These are phyloP conservation scores for Daphne laureola DNA, from an alignment of 441 rosid genomes.

Conservation along the genomic window DNA sequence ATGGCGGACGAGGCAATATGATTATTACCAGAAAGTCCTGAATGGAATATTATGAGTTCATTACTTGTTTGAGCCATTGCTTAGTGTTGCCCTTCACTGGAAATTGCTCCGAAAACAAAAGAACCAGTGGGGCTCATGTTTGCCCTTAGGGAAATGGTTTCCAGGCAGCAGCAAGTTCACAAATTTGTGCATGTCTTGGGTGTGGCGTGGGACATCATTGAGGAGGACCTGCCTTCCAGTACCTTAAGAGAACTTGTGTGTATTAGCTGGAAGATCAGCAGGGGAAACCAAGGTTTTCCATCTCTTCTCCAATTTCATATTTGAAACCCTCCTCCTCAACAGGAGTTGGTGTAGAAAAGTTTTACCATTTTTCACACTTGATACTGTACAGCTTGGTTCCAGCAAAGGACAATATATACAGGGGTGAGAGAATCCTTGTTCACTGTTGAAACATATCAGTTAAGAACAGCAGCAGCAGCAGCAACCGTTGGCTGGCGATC, in stretches of 20 bases:
- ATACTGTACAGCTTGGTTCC: constrained; percentile 35
- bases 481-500: background rate
- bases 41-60: constrained; percentile 76
- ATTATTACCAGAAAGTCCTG: constrained; percentile 90
- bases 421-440: constrained; percentile 6
- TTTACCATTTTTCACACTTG: constrained; percentile 15
- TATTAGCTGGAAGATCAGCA: constrained; percentile 16
- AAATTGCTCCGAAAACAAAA: constrained; percentile 13
- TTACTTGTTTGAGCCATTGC: constrained; percentile 10
- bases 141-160: constrained; percentile 9
- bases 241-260: constrained; percentile 26
- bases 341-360: constrained; percentile 14
- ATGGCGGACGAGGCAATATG: constrained; percentile 96
- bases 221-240: constrained; percentile 18
- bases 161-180: constrained; percentile 3
- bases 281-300: constrained; percentile 15
- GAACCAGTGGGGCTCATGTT: constrained; percentile 4
- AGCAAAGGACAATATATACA: constrained; percentile 9
- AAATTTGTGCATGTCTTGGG: constrained; percentile 10
- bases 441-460: background rate
- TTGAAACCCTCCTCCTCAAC: constrained; percentile 14
- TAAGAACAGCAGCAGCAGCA: background rate
- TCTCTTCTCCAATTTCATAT: constrained; percentile 13
- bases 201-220: constrained; percentile 1
- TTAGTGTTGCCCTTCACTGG: constrained; percentile 11